Conservation (phyloP, 2,329 filamentous ascomycete genomes). For the Aspergillus hortae region DNA sequence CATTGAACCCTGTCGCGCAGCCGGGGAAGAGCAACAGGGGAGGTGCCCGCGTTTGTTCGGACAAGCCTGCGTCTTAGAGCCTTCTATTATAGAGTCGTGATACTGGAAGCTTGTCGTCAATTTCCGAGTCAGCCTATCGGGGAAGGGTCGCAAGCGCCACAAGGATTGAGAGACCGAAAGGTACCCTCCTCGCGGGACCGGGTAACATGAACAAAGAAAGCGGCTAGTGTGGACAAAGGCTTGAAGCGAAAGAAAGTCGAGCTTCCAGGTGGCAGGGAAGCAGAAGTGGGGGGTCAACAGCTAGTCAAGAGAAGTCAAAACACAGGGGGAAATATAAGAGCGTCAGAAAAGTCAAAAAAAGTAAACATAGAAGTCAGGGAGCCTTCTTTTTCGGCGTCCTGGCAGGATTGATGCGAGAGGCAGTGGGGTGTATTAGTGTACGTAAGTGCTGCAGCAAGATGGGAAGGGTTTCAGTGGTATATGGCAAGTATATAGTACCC, state of each 20-base stretch:
- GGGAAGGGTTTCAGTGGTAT: background rate
- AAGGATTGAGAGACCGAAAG: background rate
- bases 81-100: background rate
- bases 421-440: background rate
- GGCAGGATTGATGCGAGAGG: background rate
- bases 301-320: slow-evolving; percentile 8
- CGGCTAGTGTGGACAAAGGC: background rate
- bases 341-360: slow-evolving; percentile 4
- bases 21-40: slow-evolving; percentile 8
- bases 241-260: background rate
- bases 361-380: slow-evolving; percentile 10
- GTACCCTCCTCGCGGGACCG: background rate
- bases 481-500: too few relatives aligned
- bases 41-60: background rate
- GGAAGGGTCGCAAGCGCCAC: background rate
- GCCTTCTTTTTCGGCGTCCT: slow-evolving; percentile 11
- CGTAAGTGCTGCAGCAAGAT: too few relatives aligned
- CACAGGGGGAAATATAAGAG: slow-evolving; percentile 4
- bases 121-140: background rate
- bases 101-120: background rate
- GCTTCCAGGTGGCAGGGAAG: background rate
- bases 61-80: background rate
- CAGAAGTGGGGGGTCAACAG: slow-evolving; percentile 2
- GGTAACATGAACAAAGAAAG: background rate
- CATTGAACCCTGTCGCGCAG: slow-evolving; percentile 9